phyloP scores from a whole-genome alignment of 2,329 filamentous ascomycete genomes.

The Phoma sp. region DNA sequence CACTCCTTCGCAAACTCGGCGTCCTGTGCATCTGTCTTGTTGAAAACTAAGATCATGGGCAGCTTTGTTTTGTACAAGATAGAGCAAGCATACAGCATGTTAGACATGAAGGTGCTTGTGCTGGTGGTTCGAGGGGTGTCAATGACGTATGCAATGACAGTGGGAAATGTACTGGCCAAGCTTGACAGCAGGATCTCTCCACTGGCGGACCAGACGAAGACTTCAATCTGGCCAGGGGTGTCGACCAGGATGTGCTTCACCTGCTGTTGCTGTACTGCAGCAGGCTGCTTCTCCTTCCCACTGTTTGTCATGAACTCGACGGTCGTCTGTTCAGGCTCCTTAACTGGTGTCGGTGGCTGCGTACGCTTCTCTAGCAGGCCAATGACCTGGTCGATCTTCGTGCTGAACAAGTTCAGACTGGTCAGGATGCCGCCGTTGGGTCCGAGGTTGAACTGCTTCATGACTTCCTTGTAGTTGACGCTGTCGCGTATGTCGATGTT shows the following conservation, averaged over 20 bases:
- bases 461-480: slow-evolving; percentile 99
- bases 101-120: slow-evolving; percentile 98
- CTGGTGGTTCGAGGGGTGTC: slow-evolving; percentile 93
- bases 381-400: slow-evolving; percentile 96
- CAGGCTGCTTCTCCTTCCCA: slow-evolving; percentile 33
- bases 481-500: slow-evolving; percentile 99
- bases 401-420: slow-evolving; percentile 93
- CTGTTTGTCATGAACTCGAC: slow-evolving; percentile 46
- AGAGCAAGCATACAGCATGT: slow-evolving; percentile 98
- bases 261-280: slow-evolving; percentile 59
- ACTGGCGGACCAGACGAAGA: slow-evolving; percentile 97
- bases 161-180: slow-evolving; percentile 91
- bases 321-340: slow-evolving; percentile 39
- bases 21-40: slow-evolving; percentile 96
- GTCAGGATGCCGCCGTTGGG: slow-evolving; percentile 98
- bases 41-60: slow-evolving; percentile 98
- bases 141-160: slow-evolving; percentile 95
- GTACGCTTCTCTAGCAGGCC: slow-evolving; percentile 87
- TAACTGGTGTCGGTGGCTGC: slow-evolving; percentile 53
- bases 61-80: slow-evolving; percentile 99
- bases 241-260: slow-evolving; percentile 86
- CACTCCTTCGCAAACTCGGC: slow-evolving; percentile 93
- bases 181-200: slow-evolving; percentile 93
- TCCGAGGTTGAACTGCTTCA: slow-evolving; percentile 98
- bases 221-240: slow-evolving; percentile 97